A percentile compares a stretch with the other conserved stretches of the same genome.
phyloP scores from a whole-genome alignment of 2,329 filamentous ascomycete species.

The Trichophyton rubrum region DNA sequence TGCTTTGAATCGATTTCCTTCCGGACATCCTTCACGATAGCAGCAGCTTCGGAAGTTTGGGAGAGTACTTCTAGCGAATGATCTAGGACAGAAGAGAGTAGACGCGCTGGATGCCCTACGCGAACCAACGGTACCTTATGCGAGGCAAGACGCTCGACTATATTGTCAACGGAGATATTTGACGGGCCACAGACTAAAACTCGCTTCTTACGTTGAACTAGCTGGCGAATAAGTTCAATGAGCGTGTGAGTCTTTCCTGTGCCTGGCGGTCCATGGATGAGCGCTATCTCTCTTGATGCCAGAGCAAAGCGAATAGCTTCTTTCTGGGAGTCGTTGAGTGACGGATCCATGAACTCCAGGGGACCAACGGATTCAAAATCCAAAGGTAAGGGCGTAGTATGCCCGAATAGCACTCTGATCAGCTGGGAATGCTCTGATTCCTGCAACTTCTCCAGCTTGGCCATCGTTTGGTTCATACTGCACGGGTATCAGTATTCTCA shows the following conservation, averaged over 20 bases:
- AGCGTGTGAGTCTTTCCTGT: slow-evolving; percentile 96
- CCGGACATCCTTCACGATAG: slow-evolving; percentile 78
- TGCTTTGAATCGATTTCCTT: slow-evolving; percentile 90
- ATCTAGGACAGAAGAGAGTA: slow-evolving; percentile 74
- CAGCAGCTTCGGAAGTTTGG: slow-evolving; percentile 76
- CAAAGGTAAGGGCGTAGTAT: slow-evolving; percentile 40
- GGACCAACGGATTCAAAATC: slow-evolving; percentile 35
- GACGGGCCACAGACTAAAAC: slow-evolving; percentile 91
- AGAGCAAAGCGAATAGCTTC: slow-evolving; percentile 67
- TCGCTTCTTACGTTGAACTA: slow-evolving; percentile 59
- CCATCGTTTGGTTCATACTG: slow-evolving; percentile 54
- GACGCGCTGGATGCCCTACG: slow-evolving; percentile 79
- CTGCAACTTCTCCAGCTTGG: slow-evolving; percentile 42
- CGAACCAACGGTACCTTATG: slow-evolving; percentile 79
- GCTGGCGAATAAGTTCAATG: slow-evolving; percentile 87
- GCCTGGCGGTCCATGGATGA: slow-evolving; percentile 91
- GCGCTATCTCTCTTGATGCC: slow-evolving; percentile 63
- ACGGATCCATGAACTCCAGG: slow-evolving; percentile 44
- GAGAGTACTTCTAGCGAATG: slow-evolving; percentile 89
- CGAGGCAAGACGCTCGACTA: slow-evolving; percentile 77
- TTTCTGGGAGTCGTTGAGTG: slow-evolving; percentile 50
- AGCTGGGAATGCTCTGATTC: slow-evolving; percentile 46
- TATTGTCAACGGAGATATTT: slow-evolving; percentile 96
- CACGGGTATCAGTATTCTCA: slow-evolving; percentile 9
- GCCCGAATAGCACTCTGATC: slow-evolving; percentile 49